These are phyloP conservation scores for Seminavis robusta DNA, from an alignment of 108 stramenopile genomes.

Conservation along the genomic window DNA sequence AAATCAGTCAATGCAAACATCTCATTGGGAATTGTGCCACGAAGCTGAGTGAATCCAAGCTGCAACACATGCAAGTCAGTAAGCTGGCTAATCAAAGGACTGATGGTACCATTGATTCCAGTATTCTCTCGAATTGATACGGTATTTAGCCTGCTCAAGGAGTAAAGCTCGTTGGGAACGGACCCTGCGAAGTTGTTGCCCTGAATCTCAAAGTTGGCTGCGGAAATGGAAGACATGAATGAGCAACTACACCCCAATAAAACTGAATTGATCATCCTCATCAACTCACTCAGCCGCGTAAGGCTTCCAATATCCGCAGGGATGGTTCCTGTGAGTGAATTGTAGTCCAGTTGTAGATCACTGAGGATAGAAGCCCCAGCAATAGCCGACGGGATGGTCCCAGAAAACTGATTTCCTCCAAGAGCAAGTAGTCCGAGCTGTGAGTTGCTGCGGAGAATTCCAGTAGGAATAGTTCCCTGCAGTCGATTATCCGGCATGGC, in stretches of 20 bases:
- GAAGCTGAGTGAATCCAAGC: constrained; percentile 40
- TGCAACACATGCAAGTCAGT: constrained; percentile 5
- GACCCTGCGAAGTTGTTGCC: constrained; percentile 15
- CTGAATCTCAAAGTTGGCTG: not conserved
- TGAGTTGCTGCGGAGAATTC: constrained; percentile 9
- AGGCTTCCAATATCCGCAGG: constrained; percentile 11
- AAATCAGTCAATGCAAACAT: constrained; percentile 20
- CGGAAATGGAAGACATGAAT: too few species aligned
- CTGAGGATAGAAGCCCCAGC: constrained; percentile 11
- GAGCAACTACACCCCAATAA: not conserved
- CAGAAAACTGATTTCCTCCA: constrained; percentile 14
- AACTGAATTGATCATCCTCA: not conserved
- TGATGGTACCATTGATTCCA: too few species aligned
- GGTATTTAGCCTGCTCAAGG: not conserved
- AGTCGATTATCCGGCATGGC: constrained; percentile 19
- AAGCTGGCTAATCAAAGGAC: too few species aligned
- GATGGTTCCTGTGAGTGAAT: constrained; percentile 30
- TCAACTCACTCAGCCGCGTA: not conserved
- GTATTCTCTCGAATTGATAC: constrained; percentile 6
- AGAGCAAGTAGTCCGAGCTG: constrained; percentile 18
- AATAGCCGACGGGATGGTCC: constrained; percentile 13
- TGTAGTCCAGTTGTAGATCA: constrained; percentile 27
- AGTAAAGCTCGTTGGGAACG: not conserved
- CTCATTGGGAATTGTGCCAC: constrained; percentile 37
- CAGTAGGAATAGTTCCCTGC: constrained; percentile 29